phyloP scores from a whole-genome alignment of 202 grass and related monocot genomes.

The Dendrocalamus latiflorus region DNA sequence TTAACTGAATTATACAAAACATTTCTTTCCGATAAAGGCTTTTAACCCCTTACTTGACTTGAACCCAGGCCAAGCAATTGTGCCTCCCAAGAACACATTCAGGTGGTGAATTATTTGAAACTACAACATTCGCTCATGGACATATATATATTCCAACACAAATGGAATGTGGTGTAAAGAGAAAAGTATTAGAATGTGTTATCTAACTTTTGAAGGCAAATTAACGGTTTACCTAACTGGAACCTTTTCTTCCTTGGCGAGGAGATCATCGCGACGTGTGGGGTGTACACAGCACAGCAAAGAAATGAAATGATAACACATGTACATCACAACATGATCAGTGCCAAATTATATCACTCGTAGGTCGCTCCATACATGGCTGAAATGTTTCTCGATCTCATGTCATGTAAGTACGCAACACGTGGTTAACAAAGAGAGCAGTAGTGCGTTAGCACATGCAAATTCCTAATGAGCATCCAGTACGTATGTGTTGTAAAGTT shows the following conservation, averaged over 20 bases:
- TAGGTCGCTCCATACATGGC: not conserved
- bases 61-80: no score
- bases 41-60: no score
- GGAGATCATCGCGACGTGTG: not conserved
- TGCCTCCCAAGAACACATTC: not conserved
- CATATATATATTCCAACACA: no score
- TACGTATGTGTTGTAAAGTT: constrained; percentile 10
- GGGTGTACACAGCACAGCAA: not conserved
- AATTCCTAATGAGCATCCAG: not conserved
- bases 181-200: not conserved
- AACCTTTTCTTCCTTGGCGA: not conserved
- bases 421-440: not conserved
- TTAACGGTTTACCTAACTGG: not conserved
- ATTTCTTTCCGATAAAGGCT: no score
- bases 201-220: not conserved
- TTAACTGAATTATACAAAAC: not conserved
- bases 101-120: no score
- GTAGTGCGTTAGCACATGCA: not conserved
- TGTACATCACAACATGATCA: not conserved
- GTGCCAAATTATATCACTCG: not conserved
- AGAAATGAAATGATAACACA: no score
- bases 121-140: no score
- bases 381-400: not conserved
- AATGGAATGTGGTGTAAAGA: no score
- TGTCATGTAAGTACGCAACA: not conserved